Base-by-base conservation (phyloP, 345 rosid species). In the Schrenkiella parvula region DNA sequence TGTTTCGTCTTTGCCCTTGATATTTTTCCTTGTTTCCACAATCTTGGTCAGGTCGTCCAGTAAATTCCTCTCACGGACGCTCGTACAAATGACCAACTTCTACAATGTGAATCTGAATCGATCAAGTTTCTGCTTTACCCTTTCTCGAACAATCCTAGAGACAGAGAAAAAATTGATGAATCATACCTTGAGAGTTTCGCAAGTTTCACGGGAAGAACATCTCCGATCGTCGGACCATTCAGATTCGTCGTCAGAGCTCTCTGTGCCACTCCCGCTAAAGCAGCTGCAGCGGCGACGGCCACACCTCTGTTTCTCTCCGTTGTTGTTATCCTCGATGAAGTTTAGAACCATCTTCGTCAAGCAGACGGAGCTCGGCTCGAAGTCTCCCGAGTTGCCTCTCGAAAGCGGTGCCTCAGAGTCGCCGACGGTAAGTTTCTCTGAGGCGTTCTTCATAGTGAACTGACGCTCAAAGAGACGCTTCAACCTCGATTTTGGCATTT, bases 381-480 rank as follows among this genome's bases (percentile, higher is more conserved):
- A 81, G 43, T 87, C 97, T 14, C 58, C 71, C 0, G 80, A 76
- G 53, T 68, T 76, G 1, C 84, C 90, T 61, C 82, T 82, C 46
- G 67, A 68, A 42, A 72, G 63, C 34, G 48, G 72, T 2, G 78
- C 43, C 48, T 64, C 83, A 14, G 74, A 85, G 10, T 62, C 63
- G 19, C 13, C 68, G 78, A 43, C 66, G 66, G 79, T 0, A 11
- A 19, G 5, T 82, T 59, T 88, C 86, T 80, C 84, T 0, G 81
- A 48, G 8, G 82, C 74, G 61, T 78, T 84, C 71, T 80, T 82
- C 32, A 84, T 13, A 66, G 61, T 64, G 84, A 90, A 88, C 77
- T 82, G 98, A 28, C 86, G 89, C 80, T 92, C 98, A 28, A 92
- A 90, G 26, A 92, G 89, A 75, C 97, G 89, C 83, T 88, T 90